A percentile compares a stretch with the other conserved stretches of the same genome.
Conservation (phyloP, 768 basidiomycete genomes). For the Panellus pusillus region DNA sequence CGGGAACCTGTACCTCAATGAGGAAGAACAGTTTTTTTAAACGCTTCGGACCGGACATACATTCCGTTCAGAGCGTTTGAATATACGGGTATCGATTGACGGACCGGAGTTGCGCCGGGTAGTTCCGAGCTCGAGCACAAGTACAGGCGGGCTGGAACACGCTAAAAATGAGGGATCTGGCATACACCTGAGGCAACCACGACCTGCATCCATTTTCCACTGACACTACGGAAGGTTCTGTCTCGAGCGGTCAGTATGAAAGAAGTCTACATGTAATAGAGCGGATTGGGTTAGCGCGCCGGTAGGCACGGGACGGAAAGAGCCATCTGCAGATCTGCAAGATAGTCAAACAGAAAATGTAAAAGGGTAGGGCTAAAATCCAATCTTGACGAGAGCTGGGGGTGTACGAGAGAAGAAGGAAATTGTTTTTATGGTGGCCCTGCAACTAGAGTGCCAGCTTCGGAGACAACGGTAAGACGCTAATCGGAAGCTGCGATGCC, state of each 20-base stretch:
- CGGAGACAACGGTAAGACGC: conserved; percentile 40
- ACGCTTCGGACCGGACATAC: not conserved
- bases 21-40: not conserved
- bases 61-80: too few relatives aligned
- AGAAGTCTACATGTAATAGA: conserved; percentile 7
- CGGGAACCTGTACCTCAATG: not conserved
- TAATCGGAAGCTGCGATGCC: conserved; percentile 40
- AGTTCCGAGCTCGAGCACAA: conserved; percentile 2
- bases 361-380: conserved; percentile 20
- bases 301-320: conserved; percentile 13
- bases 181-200: conserved; percentile 7
- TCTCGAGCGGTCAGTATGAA: conserved; percentile 4
- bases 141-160: not conserved
- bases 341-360: conserved; percentile 14
- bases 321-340: conserved; percentile 19
- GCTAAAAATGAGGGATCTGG: conserved; percentile 13
- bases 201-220: not conserved
- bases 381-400: conserved; percentile 13
- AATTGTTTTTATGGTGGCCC: conserved; percentile 15
- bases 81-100: conserved; percentile 12
- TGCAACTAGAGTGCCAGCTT: conserved; percentile 38
- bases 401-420: conserved; percentile 20
- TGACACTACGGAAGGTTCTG: conserved; percentile 19
- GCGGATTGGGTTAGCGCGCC: conserved; percentile 19
- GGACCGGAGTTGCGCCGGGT: conserved; percentile 6